Conservation (phyloP, 768 basidiomycete genomes). For the Boletus rubropictus region DNA sequence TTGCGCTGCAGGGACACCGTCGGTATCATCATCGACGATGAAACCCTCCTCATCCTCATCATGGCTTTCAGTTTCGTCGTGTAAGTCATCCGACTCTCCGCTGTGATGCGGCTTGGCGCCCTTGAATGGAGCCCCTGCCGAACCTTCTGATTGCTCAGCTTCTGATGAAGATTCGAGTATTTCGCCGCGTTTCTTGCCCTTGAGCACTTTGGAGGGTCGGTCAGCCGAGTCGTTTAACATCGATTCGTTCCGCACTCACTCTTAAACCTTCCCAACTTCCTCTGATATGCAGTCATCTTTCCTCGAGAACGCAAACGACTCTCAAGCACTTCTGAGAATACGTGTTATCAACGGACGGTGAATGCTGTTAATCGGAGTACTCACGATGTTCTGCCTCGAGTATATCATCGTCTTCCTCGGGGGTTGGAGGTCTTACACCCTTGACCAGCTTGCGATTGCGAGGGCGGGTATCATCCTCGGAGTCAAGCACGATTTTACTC, state of each 20-base stretch:
- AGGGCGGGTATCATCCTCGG: slow-evolving; percentile 33
- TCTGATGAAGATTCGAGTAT: slow-evolving; percentile 30
- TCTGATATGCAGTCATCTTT: slow-evolving; percentile 56
- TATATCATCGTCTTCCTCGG: slow-evolving; percentile 39
- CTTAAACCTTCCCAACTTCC: slow-evolving; percentile 60
- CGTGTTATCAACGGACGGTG: neutral
- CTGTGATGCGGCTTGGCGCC: slow-evolving; percentile 39
- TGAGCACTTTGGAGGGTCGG: slow-evolving; percentile 5
- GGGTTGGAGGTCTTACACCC: slow-evolving; percentile 38
- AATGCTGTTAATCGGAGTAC: slow-evolving; percentile 14
- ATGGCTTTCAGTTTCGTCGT: slow-evolving; percentile 27
- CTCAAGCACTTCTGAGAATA: slow-evolving; percentile 51
- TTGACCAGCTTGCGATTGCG: slow-evolving; percentile 39
- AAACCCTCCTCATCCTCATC: slow-evolving; percentile 31
- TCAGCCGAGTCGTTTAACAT: neutral
- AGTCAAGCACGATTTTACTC: slow-evolving; percentile 23
- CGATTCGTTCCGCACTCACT: slow-evolving; percentile 33
- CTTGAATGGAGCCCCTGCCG: slow-evolving; percentile 35
- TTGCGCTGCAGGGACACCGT: slow-evolving; percentile 33
- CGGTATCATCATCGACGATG: slow-evolving; percentile 64
- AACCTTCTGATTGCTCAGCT: slow-evolving; percentile 26
- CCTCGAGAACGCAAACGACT: slow-evolving; percentile 55
- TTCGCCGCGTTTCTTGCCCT: slow-evolving; percentile 43
- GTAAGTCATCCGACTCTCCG: slow-evolving; percentile 34
- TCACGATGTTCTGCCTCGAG: slow-evolving; percentile 50